Evolutionary conservation across 1,284 basidiomycete genomes (phyloP).

Genomic region (Irpex lacteus): DNA sequence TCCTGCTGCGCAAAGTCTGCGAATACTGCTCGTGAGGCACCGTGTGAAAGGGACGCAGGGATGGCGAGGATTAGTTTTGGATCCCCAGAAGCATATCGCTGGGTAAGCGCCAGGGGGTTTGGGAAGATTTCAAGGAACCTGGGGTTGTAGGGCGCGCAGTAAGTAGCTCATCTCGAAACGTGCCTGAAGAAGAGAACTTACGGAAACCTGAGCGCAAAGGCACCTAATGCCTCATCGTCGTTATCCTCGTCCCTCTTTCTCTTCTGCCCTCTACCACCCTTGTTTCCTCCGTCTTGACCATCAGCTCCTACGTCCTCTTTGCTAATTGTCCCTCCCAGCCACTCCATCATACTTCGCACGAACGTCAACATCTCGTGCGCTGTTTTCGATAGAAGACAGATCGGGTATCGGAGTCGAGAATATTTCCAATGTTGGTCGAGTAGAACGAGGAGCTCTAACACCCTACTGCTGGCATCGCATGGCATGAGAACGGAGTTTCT

Average conservation of each 20-base stretch:
- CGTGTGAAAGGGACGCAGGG: constrained; percentile 90
- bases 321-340: constrained; percentile 93
- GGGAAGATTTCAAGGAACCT: constrained; percentile 91
- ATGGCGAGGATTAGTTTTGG: constrained; percentile 94
- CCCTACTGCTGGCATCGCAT: constrained; percentile 90
- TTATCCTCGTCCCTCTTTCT: constrained; percentile 62
- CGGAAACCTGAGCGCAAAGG: constrained; percentile 76
- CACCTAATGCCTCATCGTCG: constrained; percentile 75
- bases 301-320: constrained; percentile 81
- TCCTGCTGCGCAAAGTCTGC: constrained; percentile 78
- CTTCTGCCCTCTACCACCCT: constrained; percentile 47
- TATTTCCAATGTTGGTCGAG: constrained; percentile 98
- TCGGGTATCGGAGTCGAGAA: constrained; percentile 75
- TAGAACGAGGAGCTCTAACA: constrained; percentile 92
- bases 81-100: constrained; percentile 80
- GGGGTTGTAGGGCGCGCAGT: neutral
- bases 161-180: neutral
- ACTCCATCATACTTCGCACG: constrained; percentile 97
- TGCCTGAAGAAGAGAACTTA: constrained; percentile 28
- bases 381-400: constrained; percentile 90
- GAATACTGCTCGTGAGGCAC: constrained; percentile 86
- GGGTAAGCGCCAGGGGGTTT: constrained; percentile 76
- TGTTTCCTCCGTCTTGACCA: constrained; percentile 46
- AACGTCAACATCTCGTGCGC: constrained; percentile 94
- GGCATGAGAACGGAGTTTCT: constrained; percentile 85